phyloP scores from a whole-genome alignment of 2,329 filamentous ascomycete genomes.

The Fusarium nisikadoi region DNA sequence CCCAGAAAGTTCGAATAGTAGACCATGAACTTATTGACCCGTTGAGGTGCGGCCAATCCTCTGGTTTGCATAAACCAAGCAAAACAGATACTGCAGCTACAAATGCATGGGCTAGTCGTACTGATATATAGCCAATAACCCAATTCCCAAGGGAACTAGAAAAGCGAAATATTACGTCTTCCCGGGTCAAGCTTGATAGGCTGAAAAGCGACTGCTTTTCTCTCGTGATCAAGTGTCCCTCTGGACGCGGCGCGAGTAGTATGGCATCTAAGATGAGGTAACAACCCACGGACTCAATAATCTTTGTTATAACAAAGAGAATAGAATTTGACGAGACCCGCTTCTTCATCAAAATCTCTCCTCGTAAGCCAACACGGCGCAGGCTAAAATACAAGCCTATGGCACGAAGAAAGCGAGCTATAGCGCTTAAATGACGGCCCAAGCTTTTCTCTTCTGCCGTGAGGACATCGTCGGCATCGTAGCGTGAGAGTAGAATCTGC shows the following conservation, averaged over 20 bases:
- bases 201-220: not conserved
- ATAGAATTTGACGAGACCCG: not conserved
- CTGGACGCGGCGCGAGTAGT: not conserved
- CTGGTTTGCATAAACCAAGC: not conserved
- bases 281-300: not conserved
- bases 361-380: not conserved
- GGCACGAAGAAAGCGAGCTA: not conserved
- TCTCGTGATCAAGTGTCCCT: not conserved
- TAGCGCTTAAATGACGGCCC: accelerated
- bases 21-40: not conserved
- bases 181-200: accelerated
- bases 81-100: not conserved
- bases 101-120: not conserved
- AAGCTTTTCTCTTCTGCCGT: too few relatives aligned
- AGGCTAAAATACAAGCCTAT: not conserved
- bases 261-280: not conserved
- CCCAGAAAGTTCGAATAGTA: slow-evolving; percentile 8
- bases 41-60: slow-evolving; percentile 11
- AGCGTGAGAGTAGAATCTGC: not conserved
- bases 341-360: not conserved
- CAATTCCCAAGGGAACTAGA: not conserved
- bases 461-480: not conserved
- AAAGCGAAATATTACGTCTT: not conserved
- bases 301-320: not conserved
- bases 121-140: not conserved